Conservation (phyloP, 768 basidiomycete genomes). For the Suillus placidus region DNA sequence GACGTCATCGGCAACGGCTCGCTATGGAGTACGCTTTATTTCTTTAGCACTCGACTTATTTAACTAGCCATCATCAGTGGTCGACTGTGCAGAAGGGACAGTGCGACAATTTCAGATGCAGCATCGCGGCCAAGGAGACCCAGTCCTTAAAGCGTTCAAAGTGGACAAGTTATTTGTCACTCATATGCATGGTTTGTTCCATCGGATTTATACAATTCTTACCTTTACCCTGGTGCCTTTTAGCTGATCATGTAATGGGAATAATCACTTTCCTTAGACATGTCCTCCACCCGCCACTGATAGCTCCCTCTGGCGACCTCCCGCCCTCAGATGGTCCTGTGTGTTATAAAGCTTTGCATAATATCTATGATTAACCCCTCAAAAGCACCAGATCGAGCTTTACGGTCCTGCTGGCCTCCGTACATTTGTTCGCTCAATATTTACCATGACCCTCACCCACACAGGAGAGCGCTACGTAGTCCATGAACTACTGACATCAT, state of each 20-base stretch:
- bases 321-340: constrained; percentile 18
- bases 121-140: constrained; percentile 37
- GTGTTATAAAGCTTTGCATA: constrained; percentile 7
- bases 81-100: constrained; percentile 86
- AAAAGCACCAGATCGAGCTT: constrained; percentile 61
- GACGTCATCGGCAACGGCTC: constrained; percentile 55
- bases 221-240: constrained; percentile 3
- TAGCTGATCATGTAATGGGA: constrained; percentile 78
- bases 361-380: constrained; percentile 1
- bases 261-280: constrained; percentile 67
- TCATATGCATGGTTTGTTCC: constrained; percentile 73
- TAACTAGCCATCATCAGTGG: constrained; percentile 49
- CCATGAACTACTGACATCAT: constrained; percentile 69
- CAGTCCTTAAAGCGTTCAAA: constrained; percentile 44
- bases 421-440: constrained; percentile 67
- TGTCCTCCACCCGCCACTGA: constrained; percentile 51
- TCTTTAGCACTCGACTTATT: constrained; percentile 1
- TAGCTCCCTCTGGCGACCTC: constrained; percentile 17
- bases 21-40: constrained; percentile 62
- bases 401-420: constrained; percentile 84
- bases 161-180: constrained; percentile 79
- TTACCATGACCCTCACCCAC: constrained; percentile 66
- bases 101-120: constrained; percentile 66
- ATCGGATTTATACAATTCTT: not conserved
- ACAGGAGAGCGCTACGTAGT: constrained; percentile 69